Evolutionary conservation across 73 alveolate genomes (phyloP), one percentile per base, ranked within the genome.

Genomic region (Uronychia binucleata): DNA sequence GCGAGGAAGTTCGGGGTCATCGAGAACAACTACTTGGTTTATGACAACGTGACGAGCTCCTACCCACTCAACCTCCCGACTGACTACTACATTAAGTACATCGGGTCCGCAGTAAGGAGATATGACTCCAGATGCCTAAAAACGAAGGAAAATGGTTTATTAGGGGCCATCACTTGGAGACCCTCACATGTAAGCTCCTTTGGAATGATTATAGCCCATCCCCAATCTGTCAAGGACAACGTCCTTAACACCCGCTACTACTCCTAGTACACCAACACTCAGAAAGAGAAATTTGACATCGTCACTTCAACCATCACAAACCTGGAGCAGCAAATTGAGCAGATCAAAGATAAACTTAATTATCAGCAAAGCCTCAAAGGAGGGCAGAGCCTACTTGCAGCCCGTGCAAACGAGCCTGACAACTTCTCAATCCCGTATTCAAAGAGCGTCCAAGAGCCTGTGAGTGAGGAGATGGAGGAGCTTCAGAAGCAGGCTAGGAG

Each of bases 131-230:
- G 33, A 60, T 88, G 26, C 92, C 93, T 32, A 30, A 31, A 30
- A 88, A 88, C 57, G 86, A 79, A 32, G 90, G 91, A 28, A 89
- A 95, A 76, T 96, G 99, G 98, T 96, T 86, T 81, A 94, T 96
- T 34, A 84, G 98, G 29, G 97, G 98, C 0, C 99, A 96, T 86
- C 99, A 96, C 77, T 82, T 97, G 30, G 94, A 93, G 57, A 93
- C 98, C 0, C 81, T 96, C 34, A 95, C 97, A 0, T 5, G 67
- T 46, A 46, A 19, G 67, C 19, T 46, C 5, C 5, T 46, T 5
- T 46, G 5, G 67, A 46, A 11, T 46, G 67, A 19, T 46, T 46
- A 46, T 5, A 46, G 94, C 90, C 82, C 96, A 96, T 78, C 94
- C 93, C 26, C 89, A 89, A 78, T 95, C 98, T 28, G 95, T 95